These are phyloP conservation scores for Speleostelium caveatum DNA, from an alignment of 78 protist genomes.

Conservation along the genomic window DNA sequence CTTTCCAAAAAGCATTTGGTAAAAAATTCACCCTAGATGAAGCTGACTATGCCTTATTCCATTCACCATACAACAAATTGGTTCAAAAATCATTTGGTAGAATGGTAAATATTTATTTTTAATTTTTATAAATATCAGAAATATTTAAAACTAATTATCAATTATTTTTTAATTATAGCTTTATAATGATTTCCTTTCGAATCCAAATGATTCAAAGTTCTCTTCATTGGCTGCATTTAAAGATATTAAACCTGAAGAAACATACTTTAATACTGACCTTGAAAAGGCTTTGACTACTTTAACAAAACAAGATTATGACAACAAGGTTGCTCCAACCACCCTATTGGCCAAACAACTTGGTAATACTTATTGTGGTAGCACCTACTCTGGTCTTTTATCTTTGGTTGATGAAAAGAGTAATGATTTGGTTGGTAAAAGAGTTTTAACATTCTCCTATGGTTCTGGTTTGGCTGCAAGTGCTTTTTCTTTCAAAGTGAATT, in stretches of 20 bases:
- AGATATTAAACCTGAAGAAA: slow-evolving; percentile 44
- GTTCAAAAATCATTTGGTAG: slow-evolving; percentile 95
- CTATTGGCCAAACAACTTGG: slow-evolving; percentile 90
- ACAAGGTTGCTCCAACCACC: slow-evolving; percentile 85
- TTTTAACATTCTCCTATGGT: slow-evolving; percentile 95
- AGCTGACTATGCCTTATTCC: slow-evolving; percentile 91
- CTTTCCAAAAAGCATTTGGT: slow-evolving; percentile 54
- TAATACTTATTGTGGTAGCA: slow-evolving; percentile 95
- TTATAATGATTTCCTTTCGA: slow-evolving; percentile 81
- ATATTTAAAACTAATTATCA: neutral
- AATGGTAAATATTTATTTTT: slow-evolving; percentile 40
- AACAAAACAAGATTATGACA: slow-evolving; percentile 32
- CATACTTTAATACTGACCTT: slow-evolving; percentile 83
- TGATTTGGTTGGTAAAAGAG: slow-evolving; percentile 84
- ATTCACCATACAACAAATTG: slow-evolving; percentile 97
- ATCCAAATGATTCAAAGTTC: slow-evolving; percentile 52
- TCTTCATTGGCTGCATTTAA: slow-evolving; percentile 12
- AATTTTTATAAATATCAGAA: neutral
- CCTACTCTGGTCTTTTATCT: slow-evolving; percentile 91
- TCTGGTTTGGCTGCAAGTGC: slow-evolving; percentile 95
- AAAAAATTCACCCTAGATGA: slow-evolving; percentile 26
- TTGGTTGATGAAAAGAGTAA: slow-evolving; percentile 74
- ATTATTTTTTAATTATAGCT: slow-evolving; percentile 4
- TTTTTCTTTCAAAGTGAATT: slow-evolving; percentile 85
- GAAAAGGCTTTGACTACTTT: slow-evolving; percentile 81